Evolutionary conservation across 1,139 yeast genomes (phyloP).

Genomic region (Taiozyma onychis): DNA sequence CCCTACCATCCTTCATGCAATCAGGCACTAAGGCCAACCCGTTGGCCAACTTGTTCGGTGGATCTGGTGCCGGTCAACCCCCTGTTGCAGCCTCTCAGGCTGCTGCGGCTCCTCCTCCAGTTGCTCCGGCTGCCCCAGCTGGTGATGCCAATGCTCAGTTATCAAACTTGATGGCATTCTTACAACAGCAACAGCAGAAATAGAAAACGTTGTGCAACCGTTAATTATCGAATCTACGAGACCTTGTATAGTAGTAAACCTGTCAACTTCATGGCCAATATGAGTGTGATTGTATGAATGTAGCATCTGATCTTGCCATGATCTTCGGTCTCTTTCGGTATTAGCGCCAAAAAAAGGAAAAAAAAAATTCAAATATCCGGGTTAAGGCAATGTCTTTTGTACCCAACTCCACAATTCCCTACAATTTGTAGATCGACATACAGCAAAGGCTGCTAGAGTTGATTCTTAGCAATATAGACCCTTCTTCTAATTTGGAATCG

Average conservation of each 20-base stretch:
- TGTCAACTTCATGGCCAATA: neutral
- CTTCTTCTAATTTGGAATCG: neutral
- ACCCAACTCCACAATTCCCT: neutral
- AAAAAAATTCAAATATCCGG: neutral
- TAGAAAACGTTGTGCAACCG: neutral
- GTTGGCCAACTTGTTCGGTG: slow-evolving; percentile 41
- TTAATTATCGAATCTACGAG: neutral
- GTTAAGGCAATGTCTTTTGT: neutral
- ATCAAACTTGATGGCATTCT: slow-evolving; percentile 34
- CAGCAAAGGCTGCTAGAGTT: neutral
- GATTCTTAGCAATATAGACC: neutral
- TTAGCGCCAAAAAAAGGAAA: too few species aligned
- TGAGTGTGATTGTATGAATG: neutral
- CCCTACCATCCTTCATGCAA: slow-evolving; percentile 23
- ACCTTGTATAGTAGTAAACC: neutral
- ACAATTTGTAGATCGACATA: neutral
- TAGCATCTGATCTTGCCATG: too few species aligned
- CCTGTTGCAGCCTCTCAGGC: slow-evolving; percentile 24
- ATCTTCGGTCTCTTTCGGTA: too few species aligned
- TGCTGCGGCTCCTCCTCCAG: slow-evolving; percentile 24
- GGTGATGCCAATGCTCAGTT: slow-evolving; percentile 32
- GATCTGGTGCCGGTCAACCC: slow-evolving; percentile 17
- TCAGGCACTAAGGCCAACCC: slow-evolving; percentile 36
- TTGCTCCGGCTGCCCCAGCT: slow-evolving; percentile 24
- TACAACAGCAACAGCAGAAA: slow-evolving; percentile 29